Evolutionary conservation across 768 basidiomycete genomes (phyloP), one percentile per base, ranked within the genome.

Genomic region (Mycena epipterygia): DNA sequence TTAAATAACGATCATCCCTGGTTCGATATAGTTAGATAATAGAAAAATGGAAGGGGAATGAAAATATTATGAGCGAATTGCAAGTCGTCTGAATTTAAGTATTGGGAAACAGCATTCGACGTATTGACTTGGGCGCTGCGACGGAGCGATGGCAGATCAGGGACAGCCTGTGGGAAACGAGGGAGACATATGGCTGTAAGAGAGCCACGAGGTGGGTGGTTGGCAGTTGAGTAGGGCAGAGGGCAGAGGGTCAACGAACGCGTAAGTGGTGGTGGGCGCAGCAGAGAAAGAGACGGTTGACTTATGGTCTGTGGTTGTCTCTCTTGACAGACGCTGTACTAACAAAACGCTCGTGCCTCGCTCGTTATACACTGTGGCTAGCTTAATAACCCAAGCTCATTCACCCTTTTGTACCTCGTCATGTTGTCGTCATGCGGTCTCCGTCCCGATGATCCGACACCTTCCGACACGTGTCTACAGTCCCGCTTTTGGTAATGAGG

Each of bases 1-100:
- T n/a, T n/a, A n/a, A n/a, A n/a, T n/a, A 89, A 80, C 89, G 90
- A 84, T 92, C 91, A 82, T 92, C 90, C 82, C 86, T n/a, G 88
- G 84, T 84, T 88, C 82, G 91, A 89, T 91, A 90, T 93, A 86
- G 72, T 73, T 73, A 70, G 68, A 73, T 73, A 67, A 68, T 67
- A 67, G 88, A 86, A 76, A 74, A 77, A 68, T 76, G 77, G 80
- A 76, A 70, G 85, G 82, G 84, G 81, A 83, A 81, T 82, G 84
- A 79, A 82, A 87, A 85, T 87, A 89, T 86, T 85, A 87, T 84
- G 82, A 81, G 82, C 80, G 76, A 84, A 81, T 80, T 81, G 83
- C 82, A 81, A 82, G 82, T 80, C 79, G 80, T 83, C 75, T 81
- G 78, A 82, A 82, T 81, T 84, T 84, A 83, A 82, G 84, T 85